Percentiles rank a stretch among this genome's conserved stretches.
Conservation (phyloP, 2,329 filamentous ascomycete species). For the Trichoderma endophyticum region DNA sequence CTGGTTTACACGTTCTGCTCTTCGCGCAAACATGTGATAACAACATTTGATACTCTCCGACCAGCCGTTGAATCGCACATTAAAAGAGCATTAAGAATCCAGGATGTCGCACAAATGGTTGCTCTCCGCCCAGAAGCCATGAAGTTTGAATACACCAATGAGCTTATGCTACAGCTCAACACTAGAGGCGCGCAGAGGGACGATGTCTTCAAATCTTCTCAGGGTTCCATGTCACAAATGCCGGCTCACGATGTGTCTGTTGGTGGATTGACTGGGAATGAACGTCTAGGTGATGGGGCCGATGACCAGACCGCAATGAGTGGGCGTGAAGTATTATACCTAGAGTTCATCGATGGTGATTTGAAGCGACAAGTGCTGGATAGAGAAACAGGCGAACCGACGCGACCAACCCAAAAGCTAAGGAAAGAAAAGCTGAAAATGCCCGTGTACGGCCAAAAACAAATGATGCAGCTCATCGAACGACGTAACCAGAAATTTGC, state of each 20-base stretch:
- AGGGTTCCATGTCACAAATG: conserved; percentile 48
- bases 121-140: conserved; percentile 74
- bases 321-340: conserved; percentile 71
- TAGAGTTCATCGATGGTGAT: conserved; percentile 91
- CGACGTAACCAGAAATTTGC: conserved; percentile 83
- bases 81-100: conserved; percentile 63
- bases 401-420: conserved; percentile 63
- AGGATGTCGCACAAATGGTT: conserved; percentile 80
- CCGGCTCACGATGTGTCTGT: conserved; percentile 55
- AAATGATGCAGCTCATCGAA: conserved; percentile 85
- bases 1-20: conserved; percentile 93
- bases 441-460: conserved; percentile 89
- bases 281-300: conserved; percentile 36
- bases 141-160: conserved; percentile 82
- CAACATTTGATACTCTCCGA: conserved; percentile 86
- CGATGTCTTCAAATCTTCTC: conserved; percentile 53
- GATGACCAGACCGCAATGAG: conserved; percentile 23
- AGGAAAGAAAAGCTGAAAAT: conserved; percentile 80
- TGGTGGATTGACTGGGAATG: conserved; percentile 51
- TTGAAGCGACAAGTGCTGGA: conserved; percentile 74
- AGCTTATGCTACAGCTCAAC: conserved; percentile 77
- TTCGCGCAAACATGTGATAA: conserved; percentile 86
- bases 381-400: conserved; percentile 70
- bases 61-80: conserved; percentile 81
- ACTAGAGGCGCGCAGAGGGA: conserved; percentile 66